Evolutionary conservation across 192 early-diverging fungal species (phyloP), one percentile per base, ranked within the genome.

Genomic region (Powellomyces hirtus): DNA sequence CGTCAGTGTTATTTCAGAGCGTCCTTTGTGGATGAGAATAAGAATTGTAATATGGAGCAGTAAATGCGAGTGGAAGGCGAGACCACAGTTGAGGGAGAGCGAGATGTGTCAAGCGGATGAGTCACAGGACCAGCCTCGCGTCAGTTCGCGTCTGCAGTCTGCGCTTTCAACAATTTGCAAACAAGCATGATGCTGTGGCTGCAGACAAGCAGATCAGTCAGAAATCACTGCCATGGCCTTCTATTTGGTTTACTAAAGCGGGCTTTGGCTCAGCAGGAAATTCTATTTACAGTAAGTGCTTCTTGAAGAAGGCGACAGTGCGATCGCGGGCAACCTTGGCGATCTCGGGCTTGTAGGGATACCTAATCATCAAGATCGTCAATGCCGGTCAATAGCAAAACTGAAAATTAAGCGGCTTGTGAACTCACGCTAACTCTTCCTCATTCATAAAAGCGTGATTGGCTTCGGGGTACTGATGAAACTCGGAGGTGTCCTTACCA

Each of bases 361-460:
- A 71, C 4, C 46, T 18, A 42, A 42, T 42, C 40, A 42, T 24
- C n/a, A 49, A 7, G 26, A 49, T 49, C n/a, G 46, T 2, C 2
- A 49, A 24, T 49, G 26, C n/a, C 46, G 46, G 2, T 49, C 5
- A 14, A 18, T 49, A 49, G n/a, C n/a, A 49, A 24, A 5, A 24
- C 46, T 7, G 5, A 24, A 16, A 49, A 7, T 18, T 24, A 49
- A 6, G 26, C 14, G 16, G 26, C 5, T 5, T 24, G n/a, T 14
- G 14, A 49, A 24, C 46, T 49, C 26, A 49, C 46, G 14, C n/a
- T n/a, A n/a, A n/a, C n/a, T n/a, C n/a, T 49, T 49, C 46, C 58
- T 71, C 46, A 24, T 74, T 60, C 67, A 75, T 76, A 46, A 75
- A 75, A 14, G 73, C 77, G 50, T 79, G 77, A 55, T 70, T 66